phyloP scores from a whole-genome alignment of 352 stramenopile species.

The Phytophthora sansomeana region DNA sequence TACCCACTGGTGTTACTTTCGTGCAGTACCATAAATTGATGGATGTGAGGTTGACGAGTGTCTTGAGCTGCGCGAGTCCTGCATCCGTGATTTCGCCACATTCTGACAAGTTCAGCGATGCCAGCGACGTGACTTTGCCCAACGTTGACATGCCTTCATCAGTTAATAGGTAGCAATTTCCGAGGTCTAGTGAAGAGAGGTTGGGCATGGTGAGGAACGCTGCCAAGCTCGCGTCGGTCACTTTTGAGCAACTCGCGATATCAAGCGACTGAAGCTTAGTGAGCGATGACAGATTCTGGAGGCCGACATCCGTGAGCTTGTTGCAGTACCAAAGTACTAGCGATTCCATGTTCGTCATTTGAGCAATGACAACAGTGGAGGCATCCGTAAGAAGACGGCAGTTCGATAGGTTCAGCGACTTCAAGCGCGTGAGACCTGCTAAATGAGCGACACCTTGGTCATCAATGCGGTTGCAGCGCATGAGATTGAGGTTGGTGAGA shows the following conservation, averaged over 20 bases:
- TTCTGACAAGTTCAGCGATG: slow-evolving; percentile 75
- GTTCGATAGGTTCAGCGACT: slow-evolving; percentile 82
- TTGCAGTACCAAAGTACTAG: slow-evolving; percentile 89
- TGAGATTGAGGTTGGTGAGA: slow-evolving; percentile 80
- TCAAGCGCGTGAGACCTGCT: slow-evolving; percentile 50
- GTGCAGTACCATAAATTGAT: slow-evolving; percentile 88
- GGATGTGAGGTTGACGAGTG: slow-evolving; percentile 57
- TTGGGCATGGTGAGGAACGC: slow-evolving; percentile 60
- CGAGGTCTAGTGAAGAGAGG: slow-evolving; percentile 78
- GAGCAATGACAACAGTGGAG: slow-evolving; percentile 46
- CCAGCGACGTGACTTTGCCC: slow-evolving; percentile 59
- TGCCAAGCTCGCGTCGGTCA: slow-evolving; percentile 62
- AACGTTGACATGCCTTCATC: slow-evolving; percentile 64
- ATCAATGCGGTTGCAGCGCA: slow-evolving; percentile 82
- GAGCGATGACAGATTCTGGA: slow-evolving; percentile 49
- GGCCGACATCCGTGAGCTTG: slow-evolving; percentile 77
- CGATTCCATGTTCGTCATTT: slow-evolving; percentile 60
- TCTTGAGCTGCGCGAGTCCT: slow-evolving; percentile 54
- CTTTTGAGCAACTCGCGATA: slow-evolving; percentile 75
- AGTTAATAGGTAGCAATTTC: slow-evolving; percentile 81
- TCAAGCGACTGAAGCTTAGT: slow-evolving; percentile 72
- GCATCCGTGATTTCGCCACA: slow-evolving; percentile 75
- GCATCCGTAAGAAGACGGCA: slow-evolving; percentile 81
- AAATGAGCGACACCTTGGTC: slow-evolving; percentile 61
- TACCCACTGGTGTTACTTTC: slow-evolving; percentile 65